Evolutionary conservation across 257 asterid genomes (phyloP), one percentile per base, ranked within the genome.

Genomic region (Solanum bulbocastanum): DNA sequence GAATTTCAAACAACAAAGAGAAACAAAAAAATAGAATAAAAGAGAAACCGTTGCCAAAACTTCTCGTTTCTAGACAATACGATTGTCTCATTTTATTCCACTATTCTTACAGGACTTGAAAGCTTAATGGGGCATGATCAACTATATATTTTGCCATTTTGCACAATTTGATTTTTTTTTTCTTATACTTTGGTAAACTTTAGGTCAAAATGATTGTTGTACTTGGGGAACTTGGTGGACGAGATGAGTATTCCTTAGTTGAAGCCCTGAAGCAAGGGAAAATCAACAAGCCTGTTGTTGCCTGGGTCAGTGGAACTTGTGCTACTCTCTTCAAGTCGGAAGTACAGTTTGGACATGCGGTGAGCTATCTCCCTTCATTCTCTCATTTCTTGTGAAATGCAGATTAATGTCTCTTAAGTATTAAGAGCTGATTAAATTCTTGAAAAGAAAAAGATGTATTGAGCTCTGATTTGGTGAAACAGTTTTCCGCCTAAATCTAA

Each of bases 261-360:
- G 99, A 97, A 92, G 99, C 99, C 87, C 98, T 97, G 75, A 94
- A 95, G 91, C 98, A 96, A 89, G 98, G 99, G 69, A 97, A 96
- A 89, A 97, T 97, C 88, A 96, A 87, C 92, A 97, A 96, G 90
- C 98, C 99, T 52, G 98, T 97, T 69, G 98, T 93, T 89, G 99
- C 99, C 85, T 97, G 99, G 99, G 99, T 97, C 90, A 97, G 99
- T 83, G 99, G 99, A 88, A 97, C 99, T 83, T 97, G 99, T 87
- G 99, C 99, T 36, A 96, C 79, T 75, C 99, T 97, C 90, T 97
- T 97, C 93, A 97, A 96, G 89, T 97, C 99, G 6, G 99, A 97
- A 96, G 99, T 97, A 65, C 99, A 97, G 90, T 97, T 97, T 89
- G 99, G 99, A 88, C 99, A 97, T 89, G 99, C 99, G 94, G 99